phyloP scores from a whole-genome alignment of 78 protist species.

The slime mould (Dictyostelium discoideum) region DNA sequence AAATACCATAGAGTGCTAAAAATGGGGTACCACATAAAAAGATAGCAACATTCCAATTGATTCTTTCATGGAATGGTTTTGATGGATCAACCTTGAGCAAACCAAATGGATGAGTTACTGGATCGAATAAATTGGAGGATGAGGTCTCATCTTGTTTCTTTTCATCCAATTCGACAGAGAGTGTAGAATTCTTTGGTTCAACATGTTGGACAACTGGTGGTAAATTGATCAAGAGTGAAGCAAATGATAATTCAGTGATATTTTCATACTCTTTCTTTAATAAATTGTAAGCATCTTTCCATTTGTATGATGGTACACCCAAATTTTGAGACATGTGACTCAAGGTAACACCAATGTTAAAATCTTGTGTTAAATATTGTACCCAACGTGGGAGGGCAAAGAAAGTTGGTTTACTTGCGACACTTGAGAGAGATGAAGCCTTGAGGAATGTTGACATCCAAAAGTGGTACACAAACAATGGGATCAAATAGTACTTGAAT shows the following conservation, averaged over 20 bases:
- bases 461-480: conserved; percentile 76
- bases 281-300: conserved; percentile 60
- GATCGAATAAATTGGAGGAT: not conserved
- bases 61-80: conserved; percentile 57
- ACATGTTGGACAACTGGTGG: conserved; percentile 8
- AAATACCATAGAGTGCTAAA: conserved; percentile 54
- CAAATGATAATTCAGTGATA: conserved; percentile 48
- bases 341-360: conserved; percentile 65
- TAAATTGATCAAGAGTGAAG: conserved; percentile 23
- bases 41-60: conserved; percentile 43
- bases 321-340: conserved; percentile 4
- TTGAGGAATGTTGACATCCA: conserved; percentile 79
- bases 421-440: conserved; percentile 9
- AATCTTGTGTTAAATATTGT: conserved; percentile 42
- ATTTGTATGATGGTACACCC: conserved; percentile 62
- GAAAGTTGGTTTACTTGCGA: conserved; percentile 14
- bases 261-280: conserved; percentile 36
- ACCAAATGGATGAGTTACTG: not conserved
- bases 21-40: conserved; percentile 66
- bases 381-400: conserved; percentile 34
- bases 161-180: not conserved
- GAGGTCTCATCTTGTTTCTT: not conserved
- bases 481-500: conserved; percentile 71
- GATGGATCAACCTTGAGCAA: not conserved
- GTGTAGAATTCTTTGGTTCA: not conserved